Conservation (phyloP, 2,329 filamentous ascomycete genomes). For the Pseudogymnoascus sp. region DNA sequence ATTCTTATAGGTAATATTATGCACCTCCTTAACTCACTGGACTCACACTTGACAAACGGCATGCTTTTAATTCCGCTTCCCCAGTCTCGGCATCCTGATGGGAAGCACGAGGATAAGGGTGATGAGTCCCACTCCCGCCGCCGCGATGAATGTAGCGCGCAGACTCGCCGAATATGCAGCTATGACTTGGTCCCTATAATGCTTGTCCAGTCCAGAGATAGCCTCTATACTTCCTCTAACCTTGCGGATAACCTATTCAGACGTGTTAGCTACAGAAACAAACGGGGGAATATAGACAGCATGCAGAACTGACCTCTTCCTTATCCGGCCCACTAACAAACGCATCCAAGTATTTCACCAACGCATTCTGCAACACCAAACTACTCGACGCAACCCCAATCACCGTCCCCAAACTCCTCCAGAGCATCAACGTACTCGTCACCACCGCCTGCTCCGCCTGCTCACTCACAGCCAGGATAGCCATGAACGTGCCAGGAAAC, state of each 20-base stretch:
- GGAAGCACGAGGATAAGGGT: constrained; percentile 42
- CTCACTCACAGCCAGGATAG: constrained; percentile 51
- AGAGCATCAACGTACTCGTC: constrained; percentile 63
- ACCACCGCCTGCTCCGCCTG: constrained; percentile 61
- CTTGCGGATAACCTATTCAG: constrained; percentile 37
- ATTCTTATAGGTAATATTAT: background rate
- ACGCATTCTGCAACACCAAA: constrained; percentile 64
- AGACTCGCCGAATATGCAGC: constrained; percentile 47
- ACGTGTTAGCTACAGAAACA: background rate
- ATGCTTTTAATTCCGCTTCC: constrained; percentile 32
- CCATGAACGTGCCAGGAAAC: constrained; percentile 58
- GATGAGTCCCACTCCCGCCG: constrained; percentile 40
- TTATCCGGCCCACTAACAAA: constrained; percentile 55
- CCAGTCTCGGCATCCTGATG: constrained; percentile 48
- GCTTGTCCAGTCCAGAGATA: constrained; percentile 36
- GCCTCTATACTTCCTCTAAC: constrained; percentile 50
- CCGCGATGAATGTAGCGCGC: constrained; percentile 36
- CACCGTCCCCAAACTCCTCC: constrained; percentile 64
- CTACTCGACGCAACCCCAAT: constrained; percentile 67
- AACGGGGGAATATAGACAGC: background rate
- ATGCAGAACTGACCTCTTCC: constrained; percentile 29
- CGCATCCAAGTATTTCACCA: constrained; percentile 51
- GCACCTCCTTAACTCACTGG: background rate
- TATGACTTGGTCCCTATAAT: constrained; percentile 49
- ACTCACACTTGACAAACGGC: background rate